A percentile compares a stretch with the other conserved stretches of the same genome.
phyloP scores from a whole-genome alignment of 495 filamentous ascomycete genomes.

The Entonaema liquescens region DNA sequence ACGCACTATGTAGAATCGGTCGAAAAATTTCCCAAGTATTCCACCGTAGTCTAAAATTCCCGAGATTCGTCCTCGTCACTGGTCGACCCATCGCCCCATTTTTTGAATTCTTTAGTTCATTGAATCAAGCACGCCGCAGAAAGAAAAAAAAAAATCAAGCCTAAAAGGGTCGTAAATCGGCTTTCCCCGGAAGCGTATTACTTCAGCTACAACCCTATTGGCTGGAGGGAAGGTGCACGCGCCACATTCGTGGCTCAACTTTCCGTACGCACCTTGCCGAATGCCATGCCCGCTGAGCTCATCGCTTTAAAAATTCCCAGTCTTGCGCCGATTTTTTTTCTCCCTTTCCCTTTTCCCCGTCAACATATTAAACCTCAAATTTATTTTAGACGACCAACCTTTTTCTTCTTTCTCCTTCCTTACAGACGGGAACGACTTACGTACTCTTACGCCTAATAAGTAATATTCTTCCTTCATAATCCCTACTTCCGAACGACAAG shows the following conservation, averaged over 20 bases:
- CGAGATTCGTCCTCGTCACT: constrained; percentile 31
- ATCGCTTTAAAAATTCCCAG: constrained; percentile 48
- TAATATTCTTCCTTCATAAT: constrained; percentile 26
- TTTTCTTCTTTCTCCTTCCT: constrained; percentile 55
- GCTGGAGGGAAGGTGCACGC: constrained; percentile 11
- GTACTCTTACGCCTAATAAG: constrained; percentile 24
- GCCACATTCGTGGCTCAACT: constrained; percentile 40
- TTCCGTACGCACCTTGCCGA: constrained; percentile 32
- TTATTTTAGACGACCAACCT: constrained; percentile 60
- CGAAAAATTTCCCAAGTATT: constrained; percentile 34
- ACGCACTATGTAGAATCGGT: constrained; percentile 15
- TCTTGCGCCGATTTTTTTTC: constrained; percentile 49
- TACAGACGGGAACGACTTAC: constrained; percentile 29
- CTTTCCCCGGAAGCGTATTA: constrained; percentile 46
- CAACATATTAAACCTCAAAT: constrained; percentile 39
- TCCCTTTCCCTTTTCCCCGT: constrained; percentile 40
- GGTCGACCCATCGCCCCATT: constrained; percentile 14
- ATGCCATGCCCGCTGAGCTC: constrained; percentile 42
- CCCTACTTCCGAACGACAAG: constrained; percentile 46
- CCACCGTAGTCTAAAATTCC: constrained; percentile 13
- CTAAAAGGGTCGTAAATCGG: constrained; percentile 30
- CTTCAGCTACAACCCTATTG: constrained; percentile 37
- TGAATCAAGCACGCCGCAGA: constrained; percentile 8
- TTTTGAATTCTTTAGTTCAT: constrained; percentile 12
- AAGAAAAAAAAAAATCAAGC: not conserved